Evolutionary conservation across 1,284 basidiomycete genomes (phyloP), one percentile per base, ranked within the genome.

Genomic region (Marasmius fiardii): DNA sequence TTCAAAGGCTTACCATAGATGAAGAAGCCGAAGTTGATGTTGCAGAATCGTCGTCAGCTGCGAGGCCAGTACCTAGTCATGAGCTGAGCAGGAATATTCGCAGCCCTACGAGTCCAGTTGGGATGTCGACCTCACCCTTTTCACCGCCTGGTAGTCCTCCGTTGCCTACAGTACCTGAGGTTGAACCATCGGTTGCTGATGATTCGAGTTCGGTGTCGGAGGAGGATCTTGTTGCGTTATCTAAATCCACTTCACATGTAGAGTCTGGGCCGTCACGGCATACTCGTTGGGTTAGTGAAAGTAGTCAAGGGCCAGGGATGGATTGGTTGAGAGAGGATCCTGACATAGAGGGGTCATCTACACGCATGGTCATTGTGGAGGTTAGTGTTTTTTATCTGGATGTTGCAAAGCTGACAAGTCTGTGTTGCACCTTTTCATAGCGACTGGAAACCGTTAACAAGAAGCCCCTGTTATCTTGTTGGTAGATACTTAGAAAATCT

Each of bases 171-270:
- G 80, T 87, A 8, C 79, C 72, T 4, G 86, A 86, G 65, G 76
- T 69, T 37, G 63, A 65, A 31, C 28, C 28, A 67, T 61, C 74
- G n/a, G n/a, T n/a, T 70, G 59, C 82, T 74, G 0, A 65, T 69
- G 37, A 69, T 16, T 41, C 79, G 45, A 76, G 69, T 60, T 84
- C 78, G 39, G 73, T 85, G 56, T 79, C 77, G n/a, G 88, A 90
- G 64, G 87, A 89, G 58, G 88, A 90, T 63, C 67, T 90, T 53
- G 82, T 82, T 16, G 78, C 80, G 14, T 79, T 90, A 75, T 90
- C 88, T 2, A 89, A 85, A 70, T 89, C 86, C 2, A 81, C 82
- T 61, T 85, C 88, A 18, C 82, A 88, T 61, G 77, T 85, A 8
- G 84, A 87, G 60, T 16, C 39, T n/a, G 76, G 75, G 43, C 65